Conservation (phyloP, 108 stramenopile species). For the Epithemia pelagica region DNA sequence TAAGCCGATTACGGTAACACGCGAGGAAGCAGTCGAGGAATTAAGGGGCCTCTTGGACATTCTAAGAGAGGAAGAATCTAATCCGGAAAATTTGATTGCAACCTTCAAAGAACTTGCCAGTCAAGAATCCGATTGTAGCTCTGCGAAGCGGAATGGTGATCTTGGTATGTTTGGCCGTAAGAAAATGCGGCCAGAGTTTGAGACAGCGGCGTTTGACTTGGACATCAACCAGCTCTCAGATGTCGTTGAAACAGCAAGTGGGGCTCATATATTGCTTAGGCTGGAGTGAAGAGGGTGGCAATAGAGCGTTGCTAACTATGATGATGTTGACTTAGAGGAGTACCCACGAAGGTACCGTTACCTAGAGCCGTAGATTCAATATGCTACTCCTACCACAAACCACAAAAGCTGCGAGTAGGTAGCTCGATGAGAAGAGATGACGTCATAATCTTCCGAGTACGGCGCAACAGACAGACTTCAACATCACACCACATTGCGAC, state of each 20-base stretch:
- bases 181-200: conserved; percentile 78
- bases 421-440: no score
- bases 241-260: conserved; percentile 74
- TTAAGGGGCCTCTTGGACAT: conserved; percentile 50
- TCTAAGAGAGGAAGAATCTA: conserved; percentile 36
- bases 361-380: no score
- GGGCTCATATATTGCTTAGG: conserved; percentile 79
- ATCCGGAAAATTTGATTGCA: conserved; percentile 51
- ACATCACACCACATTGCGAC: no score
- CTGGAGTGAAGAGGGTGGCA: no score
- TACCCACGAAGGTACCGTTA: no score
- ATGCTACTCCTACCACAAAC: no score
- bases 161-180: conserved; percentile 78
- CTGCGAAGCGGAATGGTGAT: conserved; percentile 79
- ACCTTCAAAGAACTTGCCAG: conserved; percentile 81
- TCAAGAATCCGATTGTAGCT: conserved; percentile 79
- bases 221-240: conserved; percentile 62
- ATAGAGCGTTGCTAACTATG: no score
- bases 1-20: conserved; percentile 46
- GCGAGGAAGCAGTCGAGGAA: conserved; percentile 65
- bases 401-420: no score
- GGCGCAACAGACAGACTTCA: no score
- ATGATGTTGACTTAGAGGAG: no score
- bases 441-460: no score
- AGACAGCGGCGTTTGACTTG: conserved; percentile 75